phyloP scores from a whole-genome alignment of 2,329 filamentous ascomycete genomes.

The Sporothrix globosa region DNA sequence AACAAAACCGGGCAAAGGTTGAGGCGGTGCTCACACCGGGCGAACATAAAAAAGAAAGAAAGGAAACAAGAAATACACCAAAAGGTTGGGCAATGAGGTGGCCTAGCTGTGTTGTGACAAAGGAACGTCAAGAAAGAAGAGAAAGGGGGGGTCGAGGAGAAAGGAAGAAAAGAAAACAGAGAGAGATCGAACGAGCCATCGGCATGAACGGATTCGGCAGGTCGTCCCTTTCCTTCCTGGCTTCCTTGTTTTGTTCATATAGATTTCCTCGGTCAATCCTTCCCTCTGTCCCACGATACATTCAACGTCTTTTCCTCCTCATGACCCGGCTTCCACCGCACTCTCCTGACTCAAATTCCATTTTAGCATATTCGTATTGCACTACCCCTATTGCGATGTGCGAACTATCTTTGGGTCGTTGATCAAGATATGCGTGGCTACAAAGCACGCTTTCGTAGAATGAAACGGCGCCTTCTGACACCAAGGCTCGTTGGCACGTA shows the following conservation, averaged over 20 bases:
- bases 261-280: neutral
- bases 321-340: neutral
- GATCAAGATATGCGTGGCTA: neutral
- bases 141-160: neutral
- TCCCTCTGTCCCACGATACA: neutral
- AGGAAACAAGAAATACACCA: neutral
- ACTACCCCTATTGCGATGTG: constrained; percentile 20
- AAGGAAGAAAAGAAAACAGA: neutral
- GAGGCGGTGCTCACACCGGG: neutral
- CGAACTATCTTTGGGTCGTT: neutral
- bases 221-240: neutral
- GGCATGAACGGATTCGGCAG: neutral
- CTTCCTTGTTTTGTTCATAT: too few species aligned
- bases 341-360: too few species aligned
- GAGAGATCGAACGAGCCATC: neutral
- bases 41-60: neutral
- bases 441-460: constrained; percentile 11
- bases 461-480: constrained; percentile 15
- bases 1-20: constrained; percentile 10
- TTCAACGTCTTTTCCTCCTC: neutral
- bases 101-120: neutral
- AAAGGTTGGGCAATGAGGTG: constrained; percentile 6
- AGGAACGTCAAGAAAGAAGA: neutral
- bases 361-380: neutral
- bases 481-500: neutral